Evolutionary conservation across 495 filamentous ascomycete species (phyloP).

Genomic region (Xylaria venustula): DNA sequence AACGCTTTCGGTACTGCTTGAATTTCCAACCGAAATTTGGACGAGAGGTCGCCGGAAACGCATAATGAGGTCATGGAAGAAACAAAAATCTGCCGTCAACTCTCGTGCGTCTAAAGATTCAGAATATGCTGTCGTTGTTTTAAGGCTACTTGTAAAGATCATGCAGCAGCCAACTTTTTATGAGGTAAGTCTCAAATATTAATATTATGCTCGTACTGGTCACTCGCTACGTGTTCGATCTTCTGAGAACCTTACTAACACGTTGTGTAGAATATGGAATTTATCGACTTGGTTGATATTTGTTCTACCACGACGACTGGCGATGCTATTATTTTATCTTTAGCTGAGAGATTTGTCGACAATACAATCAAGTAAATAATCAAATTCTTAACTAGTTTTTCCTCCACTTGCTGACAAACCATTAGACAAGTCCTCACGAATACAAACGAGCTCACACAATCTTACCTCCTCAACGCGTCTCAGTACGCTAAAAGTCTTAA

Average conservation of each 20-base stretch:
- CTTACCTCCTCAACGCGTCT: slow-evolving; percentile 21
- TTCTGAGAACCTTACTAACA: slow-evolving; percentile 11
- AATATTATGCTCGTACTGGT: not conserved
- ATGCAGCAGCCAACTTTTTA: slow-evolving; percentile 50
- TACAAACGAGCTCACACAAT: slow-evolving; percentile 15
- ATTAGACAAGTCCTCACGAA: slow-evolving; percentile 29
- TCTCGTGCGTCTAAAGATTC: slow-evolving; percentile 15
- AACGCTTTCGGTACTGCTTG: slow-evolving; percentile 15
- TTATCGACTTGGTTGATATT: slow-evolving; percentile 33
- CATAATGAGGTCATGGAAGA: slow-evolving; percentile 36
- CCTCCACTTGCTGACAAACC: not conserved
- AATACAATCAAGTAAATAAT: slow-evolving; percentile 22
- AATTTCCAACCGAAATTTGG: slow-evolving; percentile 24
- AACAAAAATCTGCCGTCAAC: slow-evolving; percentile 19
- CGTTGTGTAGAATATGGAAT: slow-evolving; percentile 32
- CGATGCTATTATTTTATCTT: slow-evolving; percentile 4
- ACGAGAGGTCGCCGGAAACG: slow-evolving; percentile 36
- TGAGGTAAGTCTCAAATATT: slow-evolving; percentile 31
- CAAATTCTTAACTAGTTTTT: not conserved
- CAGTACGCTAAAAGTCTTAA: slow-evolving; percentile 20
- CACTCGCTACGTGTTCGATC: not conserved
- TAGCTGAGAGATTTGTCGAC: slow-evolving; percentile 25
- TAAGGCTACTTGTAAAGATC: slow-evolving; percentile 48
- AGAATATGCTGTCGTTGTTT: slow-evolving; percentile 24
- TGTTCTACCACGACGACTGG: slow-evolving; percentile 19